These are phyloP conservation scores for Blastocystis sp. DNA, from an alignment of 352 stramenopile genomes.

Conservation along the genomic window DNA sequence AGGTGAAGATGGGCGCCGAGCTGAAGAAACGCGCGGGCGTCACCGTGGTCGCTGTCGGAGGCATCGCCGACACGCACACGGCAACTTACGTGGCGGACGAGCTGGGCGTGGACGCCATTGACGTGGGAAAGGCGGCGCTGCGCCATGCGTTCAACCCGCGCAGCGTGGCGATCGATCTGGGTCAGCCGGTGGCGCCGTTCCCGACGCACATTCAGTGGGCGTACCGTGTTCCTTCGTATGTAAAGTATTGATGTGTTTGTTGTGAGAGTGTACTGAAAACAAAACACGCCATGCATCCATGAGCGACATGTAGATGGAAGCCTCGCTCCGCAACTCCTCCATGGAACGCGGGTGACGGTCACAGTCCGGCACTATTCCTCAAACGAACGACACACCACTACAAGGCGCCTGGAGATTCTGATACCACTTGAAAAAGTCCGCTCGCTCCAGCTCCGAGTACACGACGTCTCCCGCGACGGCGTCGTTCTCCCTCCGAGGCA, in stretches of 20 bases:
- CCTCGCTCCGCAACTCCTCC: conserved; percentile 73
- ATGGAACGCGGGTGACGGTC: conserved; percentile 68
- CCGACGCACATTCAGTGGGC: not conserved
- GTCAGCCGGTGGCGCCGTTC: not conserved
- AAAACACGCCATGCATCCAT: conserved; percentile 56
- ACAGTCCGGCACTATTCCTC: conserved; percentile 68
- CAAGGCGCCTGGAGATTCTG: not conserved
- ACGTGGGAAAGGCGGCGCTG: conserved; percentile 17
- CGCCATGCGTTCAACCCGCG: not conserved
- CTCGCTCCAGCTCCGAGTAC: conserved; percentile 74
- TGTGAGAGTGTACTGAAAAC: too few relatives aligned
- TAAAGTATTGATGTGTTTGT: conserved; percentile 29
- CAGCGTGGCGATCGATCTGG: not conserved
- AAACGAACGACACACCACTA: not conserved
- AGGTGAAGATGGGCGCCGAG: not conserved
- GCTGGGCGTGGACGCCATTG: not conserved
- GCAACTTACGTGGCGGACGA: not conserved
- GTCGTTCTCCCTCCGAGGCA: conserved; percentile 65
- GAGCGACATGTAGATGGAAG: conserved; percentile 61
- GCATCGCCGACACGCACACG: not conserved
- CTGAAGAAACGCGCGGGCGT: conserved; percentile 1
- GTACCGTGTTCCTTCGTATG: not conserved
- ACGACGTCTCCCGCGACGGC: conserved; percentile 79
- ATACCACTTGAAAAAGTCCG: conserved; percentile 61
- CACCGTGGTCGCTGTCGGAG: not conserved